A percentile compares a stretch with the other conserved stretches of the same genome.
Conservation (phyloP, 192 early-diverging fungal species). For the Thoreauomyces humboldtii region DNA sequence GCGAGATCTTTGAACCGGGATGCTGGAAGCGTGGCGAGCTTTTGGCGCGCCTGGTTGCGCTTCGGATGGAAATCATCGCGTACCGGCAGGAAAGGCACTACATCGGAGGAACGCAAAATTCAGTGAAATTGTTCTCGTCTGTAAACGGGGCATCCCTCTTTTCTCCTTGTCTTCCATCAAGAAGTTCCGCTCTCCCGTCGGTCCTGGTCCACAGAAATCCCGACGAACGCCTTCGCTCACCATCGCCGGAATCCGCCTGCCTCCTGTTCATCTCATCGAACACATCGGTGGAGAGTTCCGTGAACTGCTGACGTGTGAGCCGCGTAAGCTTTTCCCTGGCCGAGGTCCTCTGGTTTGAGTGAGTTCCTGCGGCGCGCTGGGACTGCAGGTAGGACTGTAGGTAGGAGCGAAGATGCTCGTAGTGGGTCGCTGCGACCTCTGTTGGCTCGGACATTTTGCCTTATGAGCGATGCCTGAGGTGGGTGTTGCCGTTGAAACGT, state of each 20-base stretch:
- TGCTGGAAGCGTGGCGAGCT: constrained; percentile 86
- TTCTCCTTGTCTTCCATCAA: no score
- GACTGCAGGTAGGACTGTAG: constrained; percentile 45
- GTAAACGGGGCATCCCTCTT: neutral
- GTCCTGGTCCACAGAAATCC: no score
- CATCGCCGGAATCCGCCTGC: constrained; percentile 48
- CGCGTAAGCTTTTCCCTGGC: constrained; percentile 72
- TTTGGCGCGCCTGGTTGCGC: constrained; percentile 94
- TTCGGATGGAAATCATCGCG: constrained; percentile 89
- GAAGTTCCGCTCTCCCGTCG: no score
- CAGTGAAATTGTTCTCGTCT: neutral
- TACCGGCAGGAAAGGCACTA: constrained; percentile 78
- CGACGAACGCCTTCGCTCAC: constrained; percentile 40
- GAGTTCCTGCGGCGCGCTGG: constrained; percentile 33
- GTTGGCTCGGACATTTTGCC: no score
- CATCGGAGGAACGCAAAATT: neutral
- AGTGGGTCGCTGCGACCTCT: constrained; percentile 52
- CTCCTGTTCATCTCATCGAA: constrained; percentile 89
- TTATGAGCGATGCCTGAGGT: no score
- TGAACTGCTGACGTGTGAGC: constrained; percentile 80
- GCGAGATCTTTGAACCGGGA: constrained; percentile 90
- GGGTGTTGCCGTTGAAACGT: no score
- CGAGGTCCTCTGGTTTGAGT: constrained; percentile 31
- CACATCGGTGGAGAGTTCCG: constrained; percentile 93
- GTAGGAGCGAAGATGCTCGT: constrained; percentile 50